Conservation (phyloP, 2,329 filamentous ascomycete genomes). For the Microthyrium microscopicum region DNA sequence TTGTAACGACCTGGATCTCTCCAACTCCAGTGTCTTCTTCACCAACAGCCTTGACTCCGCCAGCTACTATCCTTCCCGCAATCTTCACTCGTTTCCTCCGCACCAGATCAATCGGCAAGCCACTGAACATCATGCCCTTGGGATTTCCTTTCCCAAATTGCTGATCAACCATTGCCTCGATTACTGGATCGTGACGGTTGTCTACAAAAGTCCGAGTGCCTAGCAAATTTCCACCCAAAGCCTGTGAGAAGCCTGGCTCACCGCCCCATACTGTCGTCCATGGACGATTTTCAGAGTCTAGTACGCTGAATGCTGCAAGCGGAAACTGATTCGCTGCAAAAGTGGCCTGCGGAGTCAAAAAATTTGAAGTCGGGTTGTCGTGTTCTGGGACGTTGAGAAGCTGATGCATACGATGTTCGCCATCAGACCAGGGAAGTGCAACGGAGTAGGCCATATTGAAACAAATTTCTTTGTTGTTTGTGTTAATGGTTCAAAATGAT, state of each 20-base stretch:
- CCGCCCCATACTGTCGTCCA: conserved; percentile 76
- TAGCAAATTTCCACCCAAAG: conserved; percentile 45
- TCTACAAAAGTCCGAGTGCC: conserved; percentile 48
- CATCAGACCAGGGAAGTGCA: conserved; percentile 41
- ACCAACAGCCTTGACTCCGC: conserved; percentile 29
- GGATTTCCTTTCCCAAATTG: conserved; percentile 16
- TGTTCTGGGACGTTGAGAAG: conserved; percentile 40
- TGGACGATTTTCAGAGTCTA: conserved; percentile 47
- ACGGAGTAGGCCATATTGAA: conserved; percentile 26
- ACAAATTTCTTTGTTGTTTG: too few species aligned
- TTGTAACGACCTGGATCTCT: conserved; percentile 44
- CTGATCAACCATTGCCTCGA: conserved; percentile 37
- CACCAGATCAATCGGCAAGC: conserved; percentile 46
- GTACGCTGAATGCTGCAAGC: conserved; percentile 54
- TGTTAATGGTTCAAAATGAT: neutral
- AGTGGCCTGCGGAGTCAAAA: conserved; percentile 44
- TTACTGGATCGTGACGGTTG: conserved; percentile 49
- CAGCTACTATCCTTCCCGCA: conserved; percentile 51
- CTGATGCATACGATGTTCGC: conserved; percentile 48
- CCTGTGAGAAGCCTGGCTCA: conserved; percentile 46
- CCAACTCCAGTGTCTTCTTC: conserved; percentile 11
- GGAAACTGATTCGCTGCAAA: conserved; percentile 45
- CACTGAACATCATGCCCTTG: conserved; percentile 39
- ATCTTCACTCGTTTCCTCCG: conserved; percentile 58
- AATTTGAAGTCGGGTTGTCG: conserved; percentile 51